Conservation (phyloP, 768 basidiomycete species). For the Daedaleopsis nitida region DNA sequence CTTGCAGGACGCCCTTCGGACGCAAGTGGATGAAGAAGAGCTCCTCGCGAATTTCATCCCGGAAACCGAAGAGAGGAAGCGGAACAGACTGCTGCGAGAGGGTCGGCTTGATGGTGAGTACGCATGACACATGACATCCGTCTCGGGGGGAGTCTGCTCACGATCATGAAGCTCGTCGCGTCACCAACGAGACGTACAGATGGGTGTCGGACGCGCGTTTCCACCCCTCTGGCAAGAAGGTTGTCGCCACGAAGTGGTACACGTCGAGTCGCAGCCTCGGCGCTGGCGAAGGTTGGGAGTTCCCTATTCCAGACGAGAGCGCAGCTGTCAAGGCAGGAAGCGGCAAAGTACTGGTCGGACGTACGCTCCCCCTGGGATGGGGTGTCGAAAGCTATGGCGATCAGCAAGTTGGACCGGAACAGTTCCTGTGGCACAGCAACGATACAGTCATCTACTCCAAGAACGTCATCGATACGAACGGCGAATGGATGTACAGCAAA, state of each 20-base stretch:
- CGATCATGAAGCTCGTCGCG: slow-evolving; percentile 38
- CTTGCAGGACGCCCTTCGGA: slow-evolving; percentile 37
- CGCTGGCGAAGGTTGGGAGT: slow-evolving; percentile 77
- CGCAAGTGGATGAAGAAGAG: slow-evolving; percentile 45
- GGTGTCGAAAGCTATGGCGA: slow-evolving; percentile 57
- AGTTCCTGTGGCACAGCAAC: slow-evolving; percentile 60
- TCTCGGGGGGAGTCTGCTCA: not conserved
- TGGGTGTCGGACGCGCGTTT: slow-evolving; percentile 72
- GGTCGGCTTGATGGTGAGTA: slow-evolving; percentile 52
- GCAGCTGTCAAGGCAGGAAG: slow-evolving; percentile 36
- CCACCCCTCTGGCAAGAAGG: slow-evolving; percentile 61
- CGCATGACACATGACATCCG: not conserved
- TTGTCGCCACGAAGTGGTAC: slow-evolving; percentile 82
- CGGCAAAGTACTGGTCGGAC: slow-evolving; percentile 57
- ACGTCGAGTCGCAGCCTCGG: slow-evolving; percentile 64
- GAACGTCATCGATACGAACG: slow-evolving; percentile 54
- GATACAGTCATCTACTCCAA: slow-evolving; percentile 67
- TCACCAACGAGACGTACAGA: slow-evolving; percentile 77
- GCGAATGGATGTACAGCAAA: slow-evolving; percentile 62
- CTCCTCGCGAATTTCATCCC: slow-evolving; percentile 50
- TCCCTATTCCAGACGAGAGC: slow-evolving; percentile 43
- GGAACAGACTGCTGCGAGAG: slow-evolving; percentile 54
- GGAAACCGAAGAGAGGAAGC: slow-evolving; percentile 51
- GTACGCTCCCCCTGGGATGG: slow-evolving; percentile 65
- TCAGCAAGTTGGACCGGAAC: slow-evolving; percentile 76